These are phyloP conservation scores for Sarocladium kiliense DNA, from an alignment of 2,329 filamentous ascomycete species.

Conservation along the genomic window DNA sequence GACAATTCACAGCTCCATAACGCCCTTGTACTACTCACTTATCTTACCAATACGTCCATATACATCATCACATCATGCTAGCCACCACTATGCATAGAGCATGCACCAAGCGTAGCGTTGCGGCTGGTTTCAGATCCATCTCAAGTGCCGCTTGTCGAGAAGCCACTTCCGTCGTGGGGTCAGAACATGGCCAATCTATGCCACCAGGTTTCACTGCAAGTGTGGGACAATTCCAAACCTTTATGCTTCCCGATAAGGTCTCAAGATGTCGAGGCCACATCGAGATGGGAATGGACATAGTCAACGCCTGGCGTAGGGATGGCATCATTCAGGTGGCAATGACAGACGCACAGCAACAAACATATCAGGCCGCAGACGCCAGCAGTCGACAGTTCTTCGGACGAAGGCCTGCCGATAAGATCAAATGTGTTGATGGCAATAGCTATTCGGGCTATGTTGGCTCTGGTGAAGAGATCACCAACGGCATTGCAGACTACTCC, in stretches of 20 bases:
- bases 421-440: constrained; percentile 35
- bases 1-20: background rate
- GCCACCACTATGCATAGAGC: background rate
- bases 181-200: background rate
- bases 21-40: background rate
- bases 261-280: constrained; percentile 26
- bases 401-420: constrained; percentile 30
- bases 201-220: constrained; percentile 5
- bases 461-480: constrained; percentile 42
- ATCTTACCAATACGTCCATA: background rate
- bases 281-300: constrained; percentile 32
- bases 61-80: background rate
- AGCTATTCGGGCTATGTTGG: constrained; percentile 46
- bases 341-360: constrained; percentile 24
- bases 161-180: background rate
- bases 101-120: background rate
- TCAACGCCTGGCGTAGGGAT: constrained; percentile 25
- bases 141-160: constrained; percentile 2
- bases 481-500: constrained; percentile 44
- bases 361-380: constrained; percentile 30
- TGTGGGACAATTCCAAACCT: constrained; percentile 26
- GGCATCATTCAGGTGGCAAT: constrained; percentile 38
- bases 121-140: background rate
- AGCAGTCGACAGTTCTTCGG: constrained; percentile 35
- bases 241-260: constrained; percentile 32